A percentile compares a stretch with the other conserved stretches of the same genome.
Evolutionary conservation across 192 early-diverging fungal species (phyloP).

Genomic region (Polychytrium aggregatum): DNA sequence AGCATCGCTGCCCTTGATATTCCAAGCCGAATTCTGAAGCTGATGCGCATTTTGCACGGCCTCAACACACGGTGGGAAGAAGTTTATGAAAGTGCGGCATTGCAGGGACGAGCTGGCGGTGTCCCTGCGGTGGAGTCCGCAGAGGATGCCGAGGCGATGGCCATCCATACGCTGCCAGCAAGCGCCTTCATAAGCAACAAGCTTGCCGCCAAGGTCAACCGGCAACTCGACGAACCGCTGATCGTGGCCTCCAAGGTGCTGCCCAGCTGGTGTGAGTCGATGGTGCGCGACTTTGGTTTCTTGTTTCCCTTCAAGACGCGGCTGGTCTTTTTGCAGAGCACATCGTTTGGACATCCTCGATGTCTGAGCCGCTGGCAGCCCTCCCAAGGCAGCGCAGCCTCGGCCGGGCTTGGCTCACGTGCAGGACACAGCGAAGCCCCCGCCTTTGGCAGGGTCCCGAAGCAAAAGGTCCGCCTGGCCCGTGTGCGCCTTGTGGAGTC

Average conservation of each 20-base stretch:
- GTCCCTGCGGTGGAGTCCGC: background rate
- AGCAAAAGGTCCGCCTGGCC: slow-evolving; percentile 82
- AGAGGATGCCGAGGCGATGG: background rate
- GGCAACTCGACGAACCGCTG: slow-evolving; percentile 81
- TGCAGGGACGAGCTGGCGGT: background rate
- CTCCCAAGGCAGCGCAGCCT: background rate
- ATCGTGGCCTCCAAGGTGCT: slow-evolving; percentile 73
- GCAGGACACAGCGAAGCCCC: background rate
- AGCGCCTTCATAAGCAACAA: slow-evolving; percentile 65
- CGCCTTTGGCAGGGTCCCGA: slow-evolving; percentile 55
- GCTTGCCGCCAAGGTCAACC: slow-evolving; percentile 70
- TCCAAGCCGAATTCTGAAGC: slow-evolving; percentile 14
- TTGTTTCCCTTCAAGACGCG: slow-evolving; percentile 76
- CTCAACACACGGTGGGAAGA: slow-evolving; percentile 29
- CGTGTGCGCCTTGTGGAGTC: slow-evolving; percentile 67
- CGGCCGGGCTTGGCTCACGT: background rate
- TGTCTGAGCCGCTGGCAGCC: slow-evolving; percentile 59
- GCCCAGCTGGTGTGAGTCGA: slow-evolving; percentile 59
- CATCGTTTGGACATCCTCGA: slow-evolving; percentile 78
- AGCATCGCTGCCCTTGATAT: background rate
- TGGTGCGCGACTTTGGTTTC: slow-evolving; percentile 61
- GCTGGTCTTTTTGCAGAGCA: slow-evolving; percentile 65
- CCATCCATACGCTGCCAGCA: slow-evolving; percentile 7
- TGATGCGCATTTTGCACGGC: slow-evolving; percentile 24
- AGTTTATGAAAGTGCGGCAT: slow-evolving; percentile 12